Evolutionary conservation across 495 filamentous ascomycete species (phyloP).

Genomic region (Lasiosphaeria miniovina): DNA sequence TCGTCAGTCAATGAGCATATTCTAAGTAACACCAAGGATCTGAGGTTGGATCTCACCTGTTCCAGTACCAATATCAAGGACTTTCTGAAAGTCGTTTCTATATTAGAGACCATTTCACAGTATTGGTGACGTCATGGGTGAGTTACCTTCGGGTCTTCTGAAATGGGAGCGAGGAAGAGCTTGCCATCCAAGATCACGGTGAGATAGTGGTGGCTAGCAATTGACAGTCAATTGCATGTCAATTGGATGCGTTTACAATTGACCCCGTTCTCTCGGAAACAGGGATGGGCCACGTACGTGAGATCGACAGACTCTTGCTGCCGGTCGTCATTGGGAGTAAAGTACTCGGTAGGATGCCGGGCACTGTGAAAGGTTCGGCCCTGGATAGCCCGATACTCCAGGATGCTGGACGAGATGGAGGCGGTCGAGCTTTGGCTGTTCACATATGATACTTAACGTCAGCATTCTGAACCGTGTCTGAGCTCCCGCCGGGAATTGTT

Average conservation of each 20-base stretch:
- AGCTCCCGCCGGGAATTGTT: no score
- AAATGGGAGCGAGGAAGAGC: neutral
- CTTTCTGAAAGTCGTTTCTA: slow-evolving; percentile 1
- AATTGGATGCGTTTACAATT: neutral
- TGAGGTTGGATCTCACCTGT: neutral
- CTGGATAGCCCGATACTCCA: slow-evolving; percentile 1
- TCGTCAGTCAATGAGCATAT: neutral
- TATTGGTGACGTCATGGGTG: neutral
- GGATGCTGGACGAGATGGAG: slow-evolving; percentile 3
- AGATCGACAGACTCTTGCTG: neutral
- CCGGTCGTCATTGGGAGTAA: slow-evolving; percentile 1
- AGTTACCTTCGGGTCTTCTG: slow-evolving; percentile 4
- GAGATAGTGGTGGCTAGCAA: neutral
- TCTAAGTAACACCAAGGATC: neutral
- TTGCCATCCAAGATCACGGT: slow-evolving; percentile 1
- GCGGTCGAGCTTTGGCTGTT: neutral
- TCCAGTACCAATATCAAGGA: slow-evolving; percentile 5
- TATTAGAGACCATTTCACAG: neutral
- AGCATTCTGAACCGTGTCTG: no score
- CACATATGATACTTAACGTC: no score
- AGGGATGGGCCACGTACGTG: neutral
- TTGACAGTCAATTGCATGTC: neutral
- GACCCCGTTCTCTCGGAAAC: neutral
- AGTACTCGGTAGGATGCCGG: slow-evolving; percentile 1
- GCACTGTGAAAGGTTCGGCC: slow-evolving; percentile 6